Evolutionary conservation across 169 alveolate genomes (phyloP), one percentile per base, ranked within the genome.

Genomic region (Plasmodium coatneyi): DNA sequence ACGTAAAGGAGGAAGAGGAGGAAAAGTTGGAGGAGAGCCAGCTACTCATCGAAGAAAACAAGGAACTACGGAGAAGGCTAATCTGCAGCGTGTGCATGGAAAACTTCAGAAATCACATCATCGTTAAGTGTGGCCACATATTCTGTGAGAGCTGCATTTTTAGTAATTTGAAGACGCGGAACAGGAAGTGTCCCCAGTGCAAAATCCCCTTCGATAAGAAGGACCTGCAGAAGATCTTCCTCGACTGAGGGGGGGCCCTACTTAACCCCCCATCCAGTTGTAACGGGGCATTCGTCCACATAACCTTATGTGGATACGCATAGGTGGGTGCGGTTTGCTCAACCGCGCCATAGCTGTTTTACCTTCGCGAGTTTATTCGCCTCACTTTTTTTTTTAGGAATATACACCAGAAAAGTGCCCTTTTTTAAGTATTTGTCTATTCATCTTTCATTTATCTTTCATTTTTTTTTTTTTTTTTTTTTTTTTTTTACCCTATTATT

Each of bases 21-120:
- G 22, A 49, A 49, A 16, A 49, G 22, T 16, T 49, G 60, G 49
- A 70, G 25, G 92, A 83, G 28, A 83, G 32, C n/a, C 60, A 72
- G 39, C 28, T 86, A 72, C 81, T 96, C 6, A 70, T 83, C 71
- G 96, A 83, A 28, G 97, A 96, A 83, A 95, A 95, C 71, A 95
- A 91, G 28, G 96, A 84, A 70, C 89, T 96, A 25, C 90, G 97
- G 30, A 92, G 96, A 71, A 89, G 98, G 46, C 92, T 96, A 87
- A 95, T 96, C 6, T 97, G 98, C 92, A 89, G 96, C 39, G 97
- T 97, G 4, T 97, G 98, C 74, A 95, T 92, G 92, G 98, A 97
- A 90, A 93, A 95, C 36, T 97, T 97, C 95, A 92, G 96, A 49
- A 97, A 96, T 92, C 96, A 95, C 71, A 83, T 95, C 41, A 92